Percentiles rank a stretch among this genome's conserved stretches.
Conservation (phyloP, 129 eudicot genomes). For the Flaveria sonorensis region DNA sequence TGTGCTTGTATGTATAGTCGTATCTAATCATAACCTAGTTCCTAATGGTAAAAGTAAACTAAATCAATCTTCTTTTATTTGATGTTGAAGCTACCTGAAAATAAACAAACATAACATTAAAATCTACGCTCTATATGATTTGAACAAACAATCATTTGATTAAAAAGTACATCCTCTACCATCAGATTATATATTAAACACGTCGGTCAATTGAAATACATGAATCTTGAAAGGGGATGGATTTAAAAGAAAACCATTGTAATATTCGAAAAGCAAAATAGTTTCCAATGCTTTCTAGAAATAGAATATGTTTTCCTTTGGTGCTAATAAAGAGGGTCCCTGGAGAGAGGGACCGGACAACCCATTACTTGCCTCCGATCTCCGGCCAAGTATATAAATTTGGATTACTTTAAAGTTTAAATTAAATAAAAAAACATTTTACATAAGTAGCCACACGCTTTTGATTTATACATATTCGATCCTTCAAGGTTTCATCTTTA, state of each 20-base stretch:
- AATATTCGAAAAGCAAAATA: background rate
- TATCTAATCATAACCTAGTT: no score
- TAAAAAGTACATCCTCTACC: no score
- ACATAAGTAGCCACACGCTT: background rate
- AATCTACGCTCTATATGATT: no score
- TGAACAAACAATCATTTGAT: no score
- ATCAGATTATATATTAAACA: no score
- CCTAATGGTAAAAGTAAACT: no score
- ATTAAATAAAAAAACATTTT: background rate
- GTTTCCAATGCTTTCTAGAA: slow-evolving; percentile 3
- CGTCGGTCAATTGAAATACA: background rate
- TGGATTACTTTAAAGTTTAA: background rate
- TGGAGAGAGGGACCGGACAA: slow-evolving; percentile 20
- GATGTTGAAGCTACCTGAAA: no score
- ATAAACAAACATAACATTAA: no score
- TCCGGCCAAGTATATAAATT: slow-evolving; percentile 25
- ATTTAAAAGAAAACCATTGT: background rate
- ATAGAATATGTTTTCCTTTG: slow-evolving; percentile 10
- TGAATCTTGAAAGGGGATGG: background rate
- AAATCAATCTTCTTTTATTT: no score
- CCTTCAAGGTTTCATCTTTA: background rate
- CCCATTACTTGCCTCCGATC: slow-evolving; percentile 21
- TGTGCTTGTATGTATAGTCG: no score
- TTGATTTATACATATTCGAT: background rate
- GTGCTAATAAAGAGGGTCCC: slow-evolving; percentile 15